These are phyloP conservation scores for Saturnispora sanitii DNA, from an alignment of 805 yeast species.

Conservation along the genomic window DNA sequence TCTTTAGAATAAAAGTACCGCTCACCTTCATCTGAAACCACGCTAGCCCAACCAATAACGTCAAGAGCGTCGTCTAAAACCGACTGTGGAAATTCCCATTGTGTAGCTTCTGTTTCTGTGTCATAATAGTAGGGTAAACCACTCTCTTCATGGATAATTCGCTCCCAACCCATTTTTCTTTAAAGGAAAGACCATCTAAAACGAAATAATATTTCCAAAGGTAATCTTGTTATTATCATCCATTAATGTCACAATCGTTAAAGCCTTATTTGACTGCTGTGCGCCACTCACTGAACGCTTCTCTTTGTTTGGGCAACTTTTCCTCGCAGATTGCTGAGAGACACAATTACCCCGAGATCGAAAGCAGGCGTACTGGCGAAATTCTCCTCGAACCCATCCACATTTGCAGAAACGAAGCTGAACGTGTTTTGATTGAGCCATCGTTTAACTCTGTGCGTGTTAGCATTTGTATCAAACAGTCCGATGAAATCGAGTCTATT, in stretches of 20 bases:
- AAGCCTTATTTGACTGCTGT: constrained; percentile 94
- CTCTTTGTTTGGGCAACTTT: constrained; percentile 84
- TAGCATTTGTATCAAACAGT: constrained; percentile 88
- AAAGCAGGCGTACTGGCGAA: constrained; percentile 73
- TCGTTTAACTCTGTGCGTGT: constrained; percentile 88
- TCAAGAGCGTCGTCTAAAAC: constrained; percentile 31
- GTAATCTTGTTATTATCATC: background rate
- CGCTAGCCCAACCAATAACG: constrained; percentile 39
- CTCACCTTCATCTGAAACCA: constrained; percentile 41
- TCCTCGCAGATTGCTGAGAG: constrained; percentile 94
- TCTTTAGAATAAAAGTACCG: constrained; percentile 57
- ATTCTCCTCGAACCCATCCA: constrained; percentile 81
- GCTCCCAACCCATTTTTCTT: constrained; percentile 45
- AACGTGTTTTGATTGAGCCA: constrained; percentile 85
- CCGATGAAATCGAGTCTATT: constrained; percentile 93
- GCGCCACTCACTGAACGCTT: constrained; percentile 85
- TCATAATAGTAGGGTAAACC: constrained; percentile 71
- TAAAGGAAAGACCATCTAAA: background rate
- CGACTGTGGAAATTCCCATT: constrained; percentile 74
- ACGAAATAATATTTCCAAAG: background rate
- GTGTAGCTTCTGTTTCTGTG: constrained; percentile 51
- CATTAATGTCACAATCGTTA: constrained; percentile 78
- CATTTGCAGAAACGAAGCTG: constrained; percentile 88
- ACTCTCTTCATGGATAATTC: constrained; percentile 43
- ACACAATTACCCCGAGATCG: constrained; percentile 95